phyloP scores from a whole-genome alignment of 495 filamentous ascomycete genomes.

The Penicillium angulare region DNA sequence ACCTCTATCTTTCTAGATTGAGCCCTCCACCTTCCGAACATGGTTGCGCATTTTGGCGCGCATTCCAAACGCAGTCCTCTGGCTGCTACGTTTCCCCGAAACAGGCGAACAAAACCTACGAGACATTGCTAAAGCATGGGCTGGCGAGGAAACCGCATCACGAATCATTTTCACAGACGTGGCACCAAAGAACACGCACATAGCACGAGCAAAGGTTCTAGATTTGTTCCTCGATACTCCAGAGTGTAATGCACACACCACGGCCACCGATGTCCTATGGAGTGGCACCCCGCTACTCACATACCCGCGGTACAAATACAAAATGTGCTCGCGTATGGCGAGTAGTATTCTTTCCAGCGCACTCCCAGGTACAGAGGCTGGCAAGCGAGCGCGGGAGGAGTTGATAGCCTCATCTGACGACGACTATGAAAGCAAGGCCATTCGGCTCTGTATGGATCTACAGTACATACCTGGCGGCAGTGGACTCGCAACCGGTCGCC shows the following conservation, averaged over 20 bases:
- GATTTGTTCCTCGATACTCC: slow-evolving; percentile 97
- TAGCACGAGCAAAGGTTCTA: slow-evolving; percentile 84
- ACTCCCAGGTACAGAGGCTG: slow-evolving; percentile 66
- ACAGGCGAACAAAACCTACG: slow-evolving; percentile 83
- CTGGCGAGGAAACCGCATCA: slow-evolving; percentile 79
- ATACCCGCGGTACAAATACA: slow-evolving; percentile 90
- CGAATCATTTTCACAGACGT: slow-evolving; percentile 96
- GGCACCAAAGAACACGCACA: slow-evolving; percentile 92
- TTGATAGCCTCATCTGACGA: slow-evolving; percentile 76
- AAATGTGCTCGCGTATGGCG: slow-evolving; percentile 99
- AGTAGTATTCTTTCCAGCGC: slow-evolving; percentile 90
- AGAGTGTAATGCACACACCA: slow-evolving; percentile 98
- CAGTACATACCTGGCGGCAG: slow-evolving; percentile 54
- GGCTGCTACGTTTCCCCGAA: slow-evolving; percentile 96
- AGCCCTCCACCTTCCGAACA: slow-evolving; percentile 92
- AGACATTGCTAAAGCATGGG: slow-evolving; percentile 79
- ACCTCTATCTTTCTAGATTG: slow-evolving; percentile 61
- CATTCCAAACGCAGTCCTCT: slow-evolving; percentile 85
- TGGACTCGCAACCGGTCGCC: slow-evolving; percentile 61
- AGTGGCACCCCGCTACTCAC: slow-evolving; percentile 92
- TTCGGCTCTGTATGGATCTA: slow-evolving; percentile 66
- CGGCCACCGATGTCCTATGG: slow-evolving; percentile 95
- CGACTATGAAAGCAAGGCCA: slow-evolving; percentile 79
- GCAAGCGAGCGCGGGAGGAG: slow-evolving; percentile 65
- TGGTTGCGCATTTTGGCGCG: slow-evolving; percentile 93